Base-by-base conservation (phyloP, 306 rosid genomes). In the Astragalus membranaceus region DNA sequence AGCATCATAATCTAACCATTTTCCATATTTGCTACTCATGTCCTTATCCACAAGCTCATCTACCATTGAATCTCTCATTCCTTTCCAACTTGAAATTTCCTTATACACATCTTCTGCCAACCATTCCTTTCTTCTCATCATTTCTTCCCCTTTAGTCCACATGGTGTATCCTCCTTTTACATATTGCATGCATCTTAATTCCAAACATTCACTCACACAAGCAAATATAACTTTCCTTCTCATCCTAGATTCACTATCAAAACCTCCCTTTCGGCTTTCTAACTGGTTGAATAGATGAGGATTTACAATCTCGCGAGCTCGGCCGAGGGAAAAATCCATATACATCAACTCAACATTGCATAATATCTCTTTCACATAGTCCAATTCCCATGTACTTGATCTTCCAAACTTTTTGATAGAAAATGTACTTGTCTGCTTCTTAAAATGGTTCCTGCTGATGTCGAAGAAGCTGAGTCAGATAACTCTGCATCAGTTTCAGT, bases 21-120 rank as follows among this genome's bases (percentile, higher is more conserved):
- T 87, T 70, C 92, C 98, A 64, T 72, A 72, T 30, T 82, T 75
- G 82, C 82, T 84, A 78, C 92, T 87, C 96, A 94, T 94, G 82
- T 94, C 98, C 78, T 81, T 87, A 76, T 83, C 90, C 74, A 94
- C 96, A 42, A 94, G 92, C 66, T 88, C 97, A 64, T 90, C 97
- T 1, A 93, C 98, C 96, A 88, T 90, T 42, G 87, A 84, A 56
- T 90, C 94, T 35, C 90, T 83, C 97, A 85, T 67, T 72, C 79
- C 89, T 30, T 52, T 83, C 89, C 87, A 91, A 56, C 81, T 78
- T 11, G 76, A 83, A 69, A 94, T 81, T 76, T 94, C 97, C 75
- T 88, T 88, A 70, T 79, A 84, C 63, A 94, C 77, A 51, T 88
- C 91, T 69, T 83, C 85, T 36, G 89, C 86, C 77, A 94, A 77